Base-by-base conservation (phyloP, 164 flowering plant genomes). In the Annona squamosa region DNA sequence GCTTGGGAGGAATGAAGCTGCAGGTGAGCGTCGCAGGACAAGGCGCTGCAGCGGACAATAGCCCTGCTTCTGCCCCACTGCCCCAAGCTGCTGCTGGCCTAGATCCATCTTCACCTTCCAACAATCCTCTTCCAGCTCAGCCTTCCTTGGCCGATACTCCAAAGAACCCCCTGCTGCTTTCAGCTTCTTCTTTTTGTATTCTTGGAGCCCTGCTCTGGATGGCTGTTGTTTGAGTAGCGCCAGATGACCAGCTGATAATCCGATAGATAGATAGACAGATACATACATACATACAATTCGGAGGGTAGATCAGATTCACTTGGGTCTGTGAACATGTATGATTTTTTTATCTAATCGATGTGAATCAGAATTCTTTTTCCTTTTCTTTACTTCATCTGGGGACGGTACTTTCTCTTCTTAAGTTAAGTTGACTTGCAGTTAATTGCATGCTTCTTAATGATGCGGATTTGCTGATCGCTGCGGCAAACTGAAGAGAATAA, bases 1-100 rank as follows among this genome's bases (percentile, higher is more conserved):
- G 96, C 47, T 1, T 56, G 4, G 56, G 64, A 0, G 91, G 93
- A 18, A 83, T 86, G 90, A 89, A 83, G 73, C 77, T 91, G 7
- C 61, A 80, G 3, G 75, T 91, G 75, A 84, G 61, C 4, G 88
- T 85, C 1, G 77, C 64, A 64, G 65, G 80, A 12, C 37, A 26
- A 26, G 37, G 37, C 37, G 37, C 37, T 26, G 59, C 59, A 10
- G n/a, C 19, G 5, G 72, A 74, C 1, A 73, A 77, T n/a, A 42
- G 72, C 46, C 73, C n/a, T 64, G 69, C 92, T 2, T 82, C 86
- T 0, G 84, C 87, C 12, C 89, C 90, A 0, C 63, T 63, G 4
- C 78, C 75, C 4, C 57, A 82, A 2, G 45, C 59, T 9, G 10
- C 48, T 59, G 43, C 17, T 0, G 67, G 56, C 13, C 72, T 44